These are phyloP conservation scores for Xylaria sp. DNA, from an alignment of 2,329 filamentous ascomycete species.

Conservation along the genomic window DNA sequence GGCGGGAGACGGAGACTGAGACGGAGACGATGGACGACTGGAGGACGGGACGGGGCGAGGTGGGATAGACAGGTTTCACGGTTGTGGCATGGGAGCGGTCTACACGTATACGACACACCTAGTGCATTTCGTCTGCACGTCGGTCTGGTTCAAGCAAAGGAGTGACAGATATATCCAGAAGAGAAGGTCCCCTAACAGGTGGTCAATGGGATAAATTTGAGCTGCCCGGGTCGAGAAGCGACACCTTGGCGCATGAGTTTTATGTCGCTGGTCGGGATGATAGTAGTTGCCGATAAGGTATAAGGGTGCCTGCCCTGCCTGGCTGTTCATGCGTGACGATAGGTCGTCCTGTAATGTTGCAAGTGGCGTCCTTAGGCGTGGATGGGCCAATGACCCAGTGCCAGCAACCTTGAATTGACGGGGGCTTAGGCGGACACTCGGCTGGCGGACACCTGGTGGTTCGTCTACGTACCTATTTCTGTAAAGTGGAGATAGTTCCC, in stretches of 20 bases:
- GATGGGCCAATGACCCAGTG: slow-evolving; percentile 22
- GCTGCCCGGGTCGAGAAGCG: slow-evolving; percentile 28
- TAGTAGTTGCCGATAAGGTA: slow-evolving; percentile 7
- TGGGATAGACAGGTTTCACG: slow-evolving; percentile 36
- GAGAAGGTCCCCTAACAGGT: not conserved
- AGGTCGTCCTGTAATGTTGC: slow-evolving; percentile 19
- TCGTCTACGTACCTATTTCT: not conserved
- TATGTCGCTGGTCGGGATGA: slow-evolving; percentile 10
- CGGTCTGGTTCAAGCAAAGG: slow-evolving; percentile 14
- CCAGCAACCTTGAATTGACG: slow-evolving; percentile 15
- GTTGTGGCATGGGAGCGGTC: slow-evolving; percentile 44
- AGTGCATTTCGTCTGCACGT: slow-evolving; percentile 32
- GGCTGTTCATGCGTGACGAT: slow-evolving; percentile 26
- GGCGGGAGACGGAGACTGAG: slow-evolving; percentile 34
- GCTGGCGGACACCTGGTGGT: slow-evolving; percentile 28
- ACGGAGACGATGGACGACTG: slow-evolving; percentile 37
- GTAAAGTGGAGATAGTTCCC: not conserved
- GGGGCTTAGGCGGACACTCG: not conserved
- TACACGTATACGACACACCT: slow-evolving; percentile 25
- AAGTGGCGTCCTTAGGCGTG: not conserved
- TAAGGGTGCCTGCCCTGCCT: slow-evolving; percentile 27
- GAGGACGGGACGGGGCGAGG: slow-evolving; percentile 28
- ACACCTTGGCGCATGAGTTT: slow-evolving; percentile 32
- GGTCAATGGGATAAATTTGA: slow-evolving; percentile 12
- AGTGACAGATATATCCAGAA: slow-evolving; percentile 17